A percentile compares a stretch with the other conserved stretches of the same genome.
phyloP scores from a whole-genome alignment of 2,329 filamentous ascomycete genomes.

The Mycocentrospora acerina region DNA sequence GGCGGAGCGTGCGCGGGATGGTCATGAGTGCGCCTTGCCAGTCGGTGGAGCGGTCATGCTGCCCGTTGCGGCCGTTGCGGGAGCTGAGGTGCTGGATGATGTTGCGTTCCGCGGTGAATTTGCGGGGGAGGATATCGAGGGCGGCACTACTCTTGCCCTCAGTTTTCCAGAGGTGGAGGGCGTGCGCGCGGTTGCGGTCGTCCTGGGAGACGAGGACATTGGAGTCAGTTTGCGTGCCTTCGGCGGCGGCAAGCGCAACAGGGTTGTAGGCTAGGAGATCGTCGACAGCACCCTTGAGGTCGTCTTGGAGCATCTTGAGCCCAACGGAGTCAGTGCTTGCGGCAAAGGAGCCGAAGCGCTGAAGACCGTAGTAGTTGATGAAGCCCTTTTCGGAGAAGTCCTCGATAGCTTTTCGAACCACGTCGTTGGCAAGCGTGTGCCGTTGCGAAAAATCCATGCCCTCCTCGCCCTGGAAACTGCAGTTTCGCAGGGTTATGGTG shows the following conservation, averaged over 20 bases:
- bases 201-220: slow-evolving; percentile 65
- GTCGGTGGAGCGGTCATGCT: slow-evolving; percentile 60
- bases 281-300: slow-evolving; percentile 79
- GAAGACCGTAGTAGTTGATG: slow-evolving; percentile 98
- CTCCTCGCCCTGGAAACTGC: slow-evolving; percentile 59
- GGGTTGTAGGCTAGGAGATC: slow-evolving; percentile 74
- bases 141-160: slow-evolving; percentile 62
- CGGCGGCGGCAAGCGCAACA: slow-evolving; percentile 58
- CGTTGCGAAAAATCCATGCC: slow-evolving; percentile 36
- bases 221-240: slow-evolving; percentile 39
- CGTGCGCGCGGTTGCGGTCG: slow-evolving; percentile 75
- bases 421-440: slow-evolving; percentile 50
- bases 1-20: slow-evolving; percentile 78
- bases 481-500: slow-evolving; percentile 85
- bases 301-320: slow-evolving; percentile 75
- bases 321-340: slow-evolving; percentile 86
- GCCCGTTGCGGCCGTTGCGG: slow-evolving; percentile 46
- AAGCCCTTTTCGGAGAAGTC: slow-evolving; percentile 76
- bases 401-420: slow-evolving; percentile 62
- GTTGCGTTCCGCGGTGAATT: slow-evolving; percentile 77
- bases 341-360: slow-evolving; percentile 87
- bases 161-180: slow-evolving; percentile 72
- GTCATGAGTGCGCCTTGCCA: slow-evolving; percentile 77
- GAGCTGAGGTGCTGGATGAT: slow-evolving; percentile 74
- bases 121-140: slow-evolving; percentile 69